A percentile compares a stretch with the other conserved stretches of the same genome.
Conservation (phyloP, 805 yeast genomes). For the Metschnikowia sp. region DNA sequence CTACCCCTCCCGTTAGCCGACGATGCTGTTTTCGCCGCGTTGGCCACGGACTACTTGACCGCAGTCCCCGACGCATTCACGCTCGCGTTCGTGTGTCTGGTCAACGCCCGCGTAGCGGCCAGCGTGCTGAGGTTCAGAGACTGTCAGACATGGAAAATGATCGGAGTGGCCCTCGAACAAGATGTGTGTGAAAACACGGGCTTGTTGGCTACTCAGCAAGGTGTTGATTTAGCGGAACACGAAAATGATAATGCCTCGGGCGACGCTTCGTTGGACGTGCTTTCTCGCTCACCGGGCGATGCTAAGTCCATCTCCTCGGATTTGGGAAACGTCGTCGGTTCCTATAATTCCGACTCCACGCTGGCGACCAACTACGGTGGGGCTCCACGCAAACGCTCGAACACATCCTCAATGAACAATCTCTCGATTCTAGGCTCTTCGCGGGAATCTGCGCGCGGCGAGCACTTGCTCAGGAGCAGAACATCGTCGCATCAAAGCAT, state of each 20-base stretch:
- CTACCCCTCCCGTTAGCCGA: constrained; percentile 45
- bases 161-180: constrained; percentile 47
- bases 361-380: constrained; percentile 38
- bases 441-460: constrained; percentile 9
- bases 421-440: constrained; percentile 12
- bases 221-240: background rate
- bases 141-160: constrained; percentile 60
- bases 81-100: constrained; percentile 51
- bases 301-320: constrained; percentile 28
- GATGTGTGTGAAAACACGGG: constrained; percentile 20
- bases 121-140: constrained; percentile 50
- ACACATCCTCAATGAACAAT: constrained; percentile 12
- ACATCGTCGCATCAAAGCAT: constrained; percentile 2
- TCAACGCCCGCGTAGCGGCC: constrained; percentile 56
- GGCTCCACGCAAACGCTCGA: constrained; percentile 12
- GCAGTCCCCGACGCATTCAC: constrained; percentile 47
- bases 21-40: constrained; percentile 41
- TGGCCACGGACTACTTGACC: constrained; percentile 48
- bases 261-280: background rate
- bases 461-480: background rate
- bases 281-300: constrained; percentile 10
- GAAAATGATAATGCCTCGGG: background rate
- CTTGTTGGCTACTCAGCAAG: background rate
- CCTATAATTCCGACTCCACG: constrained; percentile 40
- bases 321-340: constrained; percentile 38